Base-by-base conservation (phyloP, 179 eudicot species). In the Amaranthus tricolor region DNA sequence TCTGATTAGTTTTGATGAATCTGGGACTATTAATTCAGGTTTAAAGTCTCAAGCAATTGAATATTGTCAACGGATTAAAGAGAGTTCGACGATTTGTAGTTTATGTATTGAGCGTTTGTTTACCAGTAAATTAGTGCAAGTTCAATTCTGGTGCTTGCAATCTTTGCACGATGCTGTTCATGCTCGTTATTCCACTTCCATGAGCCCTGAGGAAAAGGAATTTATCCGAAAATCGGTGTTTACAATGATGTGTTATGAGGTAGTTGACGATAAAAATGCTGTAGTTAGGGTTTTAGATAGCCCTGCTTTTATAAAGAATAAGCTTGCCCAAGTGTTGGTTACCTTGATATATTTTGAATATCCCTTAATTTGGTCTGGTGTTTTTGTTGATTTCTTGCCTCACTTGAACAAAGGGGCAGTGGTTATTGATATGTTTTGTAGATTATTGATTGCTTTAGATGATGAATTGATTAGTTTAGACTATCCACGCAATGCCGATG, bases 351-450 rank as follows among this genome's bases (percentile, higher is more conserved):
- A 82, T 77, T 86, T 86, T 9, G 99, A 96, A 79, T 93, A 96
- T 76, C 99, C 99, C 0, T 66, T 72, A 52, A 74, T 88, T 44
- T 96, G 99, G 99, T 80, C 94, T 6, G 84, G 89, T 0, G 92
- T 85, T 57, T 96, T 93, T 80, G 68, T 89, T 44, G 98, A 93
- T 86, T 93, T 86, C 69, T 76, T 93, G 73, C 81, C 88, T 3
- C 87, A 85, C 59, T 77, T 96, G 70, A 85, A 80, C 66, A 91
- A 86, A 77, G 97, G 98, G 12, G 76, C 82, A 4, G 73, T 81
- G 24, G 98, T 96, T 43, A 91, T 96, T 71, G 99, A 96, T 81
- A 93, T 96, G 99, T 96, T 96, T 72, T 89, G 91, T 81, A 89
- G 99, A 66, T 78, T 96, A 79, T 81, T 96, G 82, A 93, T 93